Base-by-base conservation (phyloP, 257 asterid species). In the Plantago major region DNA sequence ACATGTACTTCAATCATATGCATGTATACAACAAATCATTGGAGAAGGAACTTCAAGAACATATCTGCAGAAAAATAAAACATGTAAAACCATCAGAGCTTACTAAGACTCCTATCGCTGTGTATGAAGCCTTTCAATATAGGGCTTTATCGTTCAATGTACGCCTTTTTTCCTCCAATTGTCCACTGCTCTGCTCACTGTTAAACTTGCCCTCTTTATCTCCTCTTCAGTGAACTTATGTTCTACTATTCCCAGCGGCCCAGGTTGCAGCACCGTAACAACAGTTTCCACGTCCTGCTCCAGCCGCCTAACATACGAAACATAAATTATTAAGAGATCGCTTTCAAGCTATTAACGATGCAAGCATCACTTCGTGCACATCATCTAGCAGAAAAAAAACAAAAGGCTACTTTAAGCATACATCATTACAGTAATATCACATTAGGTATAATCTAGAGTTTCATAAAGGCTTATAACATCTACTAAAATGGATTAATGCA, bases 281-380 rank as follows among this genome's bases (percentile, higher is more conserved):
- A 91, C 96, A 54, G 95, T 88, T 68, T 88, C 98, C 84, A 88
- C n/a, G 58, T 88, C 98, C 66, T 78, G 83, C 78, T 88, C 98
- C 74, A 91, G 76, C 76, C 79, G 83, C 87, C 98, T 92, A 77
- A 50, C 30, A 67, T 65, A 47, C 62, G 52, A 60, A 18, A 56
- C 53, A 65, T 70, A 61, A 11, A 47, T 28, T 52, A 49, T 14
- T 18, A 26, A 40, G n/a, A 30, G 15, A 65, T 9, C 7, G 7
- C 11, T 37, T 54, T 15, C n/a, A 7, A 40, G 60, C 18, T 10
- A n/a, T 7, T 58, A 42, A 5, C 10, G 9, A 42, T 38, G 28
- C 10, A 18, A 42, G n/a, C 42, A 42, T 58, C 17, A 59, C 17
- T 3, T 17, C 5, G 3, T 16, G 51, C 47, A 57, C 14, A 6